phyloP scores from a whole-genome alignment of 345 rosid species.

The Punica granatum region DNA sequence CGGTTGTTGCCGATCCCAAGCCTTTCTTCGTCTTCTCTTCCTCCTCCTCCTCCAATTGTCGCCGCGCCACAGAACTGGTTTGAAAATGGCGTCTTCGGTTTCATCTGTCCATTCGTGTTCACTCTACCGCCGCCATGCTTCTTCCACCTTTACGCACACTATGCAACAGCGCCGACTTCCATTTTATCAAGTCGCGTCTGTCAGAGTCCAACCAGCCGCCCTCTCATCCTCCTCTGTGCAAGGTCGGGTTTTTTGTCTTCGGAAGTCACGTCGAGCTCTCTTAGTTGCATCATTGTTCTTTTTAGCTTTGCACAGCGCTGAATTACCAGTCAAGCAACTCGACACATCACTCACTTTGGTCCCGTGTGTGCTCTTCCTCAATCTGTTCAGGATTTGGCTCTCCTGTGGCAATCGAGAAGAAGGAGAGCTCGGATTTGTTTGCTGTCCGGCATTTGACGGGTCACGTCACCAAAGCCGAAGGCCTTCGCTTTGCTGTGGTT shows the following conservation, averaged over 20 bases:
- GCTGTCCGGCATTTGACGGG: slow-evolving; percentile 74
- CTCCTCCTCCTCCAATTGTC: neutral
- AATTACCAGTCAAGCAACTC: neutral
- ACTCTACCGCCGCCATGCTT: neutral
- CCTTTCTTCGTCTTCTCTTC: too few relatives aligned
- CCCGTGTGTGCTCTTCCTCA: neutral
- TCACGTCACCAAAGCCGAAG: slow-evolving; percentile 49
- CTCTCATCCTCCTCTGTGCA: slow-evolving; percentile 31
- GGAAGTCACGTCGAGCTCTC: neutral
- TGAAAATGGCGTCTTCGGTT: slow-evolving; percentile 2
- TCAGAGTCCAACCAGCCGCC: slow-evolving; percentile 13
- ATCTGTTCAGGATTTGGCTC: slow-evolving; percentile 22
- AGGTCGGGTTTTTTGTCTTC: slow-evolving; percentile 17
- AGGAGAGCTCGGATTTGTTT: slow-evolving; percentile 26
- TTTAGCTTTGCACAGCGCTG: neutral
- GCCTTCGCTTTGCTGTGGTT: slow-evolving; percentile 87
- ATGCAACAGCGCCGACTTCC: slow-evolving; percentile 1
- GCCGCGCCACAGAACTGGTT: neutral
- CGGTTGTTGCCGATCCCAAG: too few relatives aligned
- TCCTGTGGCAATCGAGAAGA: slow-evolving; percentile 22
- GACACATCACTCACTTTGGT: neutral
- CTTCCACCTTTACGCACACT: neutral
- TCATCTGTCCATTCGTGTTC: neutral
- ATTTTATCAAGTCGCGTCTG: neutral
- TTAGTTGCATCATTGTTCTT: neutral